phyloP scores from a whole-genome alignment of 2,329 filamentous ascomycete species.

The Penicillium sp. region DNA sequence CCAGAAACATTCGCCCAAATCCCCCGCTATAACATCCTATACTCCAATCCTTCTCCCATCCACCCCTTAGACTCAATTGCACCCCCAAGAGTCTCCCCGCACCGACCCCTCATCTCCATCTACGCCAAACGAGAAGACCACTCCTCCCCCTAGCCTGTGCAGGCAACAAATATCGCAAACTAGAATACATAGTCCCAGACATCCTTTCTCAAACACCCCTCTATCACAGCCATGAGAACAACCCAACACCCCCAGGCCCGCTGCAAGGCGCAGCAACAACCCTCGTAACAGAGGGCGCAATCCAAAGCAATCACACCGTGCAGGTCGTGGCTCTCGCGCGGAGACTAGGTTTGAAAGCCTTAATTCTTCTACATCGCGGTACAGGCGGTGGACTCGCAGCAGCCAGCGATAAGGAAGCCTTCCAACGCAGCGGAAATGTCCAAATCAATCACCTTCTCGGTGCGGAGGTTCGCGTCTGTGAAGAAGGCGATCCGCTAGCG shows the following conservation, averaged over 20 bases:
- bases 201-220: conserved; percentile 26
- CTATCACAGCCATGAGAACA: conserved; percentile 20
- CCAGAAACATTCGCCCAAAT: conserved; percentile 30
- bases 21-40: conserved; percentile 32
- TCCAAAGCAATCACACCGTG: conserved; percentile 41
- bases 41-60: conserved; percentile 33
- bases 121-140: conserved; percentile 40
- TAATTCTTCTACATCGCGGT: conserved; percentile 30
- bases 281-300: conserved; percentile 38
- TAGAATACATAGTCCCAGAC: conserved; percentile 40
- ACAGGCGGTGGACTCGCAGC: conserved; percentile 29
- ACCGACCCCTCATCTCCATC: conserved; percentile 23
- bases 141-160: conserved; percentile 35
- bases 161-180: conserved; percentile 42
- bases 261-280: conserved; percentile 26
- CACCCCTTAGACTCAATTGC: conserved; percentile 30
- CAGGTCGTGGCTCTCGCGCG: conserved; percentile 35
- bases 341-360: conserved; percentile 27
- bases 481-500: conserved; percentile 54
- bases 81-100: conserved; percentile 9
- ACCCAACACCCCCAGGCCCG: conserved; percentile 5
- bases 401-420: conserved; percentile 19
- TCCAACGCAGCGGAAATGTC: conserved; percentile 29
- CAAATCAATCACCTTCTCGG: conserved; percentile 32
- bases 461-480: conserved; percentile 52